Evolutionary conservation across 75 land plant genomes (phyloP).

Genomic region (Pinus tabuliformis): DNA sequence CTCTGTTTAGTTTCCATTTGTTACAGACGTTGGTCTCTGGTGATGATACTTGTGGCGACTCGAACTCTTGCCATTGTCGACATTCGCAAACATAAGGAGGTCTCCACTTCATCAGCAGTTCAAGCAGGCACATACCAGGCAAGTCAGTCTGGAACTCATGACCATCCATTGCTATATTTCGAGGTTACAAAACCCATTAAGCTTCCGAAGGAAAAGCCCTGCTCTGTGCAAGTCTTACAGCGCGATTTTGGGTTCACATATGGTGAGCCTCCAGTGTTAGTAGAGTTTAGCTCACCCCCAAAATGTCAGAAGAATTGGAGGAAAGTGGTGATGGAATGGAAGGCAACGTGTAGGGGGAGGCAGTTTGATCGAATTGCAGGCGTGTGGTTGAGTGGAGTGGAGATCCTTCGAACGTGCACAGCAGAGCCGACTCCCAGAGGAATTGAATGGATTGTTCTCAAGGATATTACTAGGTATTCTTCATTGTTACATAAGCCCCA

Average conservation of each 20-base stretch:
- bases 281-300: conserved; percentile 19
- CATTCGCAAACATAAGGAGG: not conserved
- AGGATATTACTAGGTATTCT: conserved; percentile 78
- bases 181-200: conserved; percentile 19
- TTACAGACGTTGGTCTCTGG: not conserved
- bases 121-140: not conserved
- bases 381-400: conserved; percentile 87
- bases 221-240: conserved; percentile 19
- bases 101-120: not conserved
- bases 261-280: conserved; percentile 21
- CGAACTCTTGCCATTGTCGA: not conserved
- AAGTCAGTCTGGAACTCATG: not conserved
- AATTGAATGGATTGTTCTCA: conserved; percentile 75
- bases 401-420: conserved; percentile 88
- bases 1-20: not conserved
- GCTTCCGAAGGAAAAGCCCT: not conserved
- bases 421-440: conserved; percentile 79
- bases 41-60: not conserved
- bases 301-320: conserved; percentile 13
- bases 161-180: conserved; percentile 24
- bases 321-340: conserved; percentile 69
- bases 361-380: conserved; percentile 93
- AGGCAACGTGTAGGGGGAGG: conserved; percentile 65
- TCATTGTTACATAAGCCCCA: conserved; percentile 43
- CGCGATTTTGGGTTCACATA: conserved; percentile 30